phyloP scores from a whole-genome alignment of 2,329 filamentous ascomycete species.

The Cladosporium austrohemisphaericum region DNA sequence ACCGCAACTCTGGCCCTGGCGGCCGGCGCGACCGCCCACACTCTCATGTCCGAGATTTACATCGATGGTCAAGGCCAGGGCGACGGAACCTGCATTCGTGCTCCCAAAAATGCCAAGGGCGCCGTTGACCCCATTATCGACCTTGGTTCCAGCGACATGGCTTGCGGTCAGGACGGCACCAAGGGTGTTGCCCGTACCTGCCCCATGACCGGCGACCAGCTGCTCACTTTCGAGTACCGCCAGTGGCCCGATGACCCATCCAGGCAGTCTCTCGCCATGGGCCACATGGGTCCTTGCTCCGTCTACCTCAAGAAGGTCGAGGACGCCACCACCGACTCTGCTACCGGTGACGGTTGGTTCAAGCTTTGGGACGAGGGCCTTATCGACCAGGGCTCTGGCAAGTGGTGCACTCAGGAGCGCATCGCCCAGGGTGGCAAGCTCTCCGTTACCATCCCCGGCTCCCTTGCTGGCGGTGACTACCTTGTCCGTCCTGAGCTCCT shows the following conservation, averaged over 20 bases:
- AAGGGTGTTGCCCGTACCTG: conserved; percentile 49
- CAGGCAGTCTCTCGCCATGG: conserved; percentile 55
- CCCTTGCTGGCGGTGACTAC: conserved; percentile 63
- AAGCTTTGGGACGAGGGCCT: conserved; percentile 72
- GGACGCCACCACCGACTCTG: conserved; percentile 51
- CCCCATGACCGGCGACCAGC: conserved; percentile 47
- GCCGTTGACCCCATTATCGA: conserved; percentile 57
- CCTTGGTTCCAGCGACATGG: conserved; percentile 60
- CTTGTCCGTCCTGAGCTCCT: conserved; percentile 68
- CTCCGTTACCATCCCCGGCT: conserved; percentile 58
- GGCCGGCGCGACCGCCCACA: conserved; percentile 43
- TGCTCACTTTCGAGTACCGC: conserved; percentile 65
- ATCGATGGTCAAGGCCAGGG: conserved; percentile 57
- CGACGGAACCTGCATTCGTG: conserved; percentile 68
- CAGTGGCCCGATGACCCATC: conserved; percentile 54
- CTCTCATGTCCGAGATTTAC: conserved; percentile 61
- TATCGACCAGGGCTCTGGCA: conserved; percentile 44
- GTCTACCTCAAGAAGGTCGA: conserved; percentile 70
- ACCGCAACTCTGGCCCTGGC: conserved; percentile 17
- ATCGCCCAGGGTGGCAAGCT: conserved; percentile 62
- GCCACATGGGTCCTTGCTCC: conserved; percentile 66
- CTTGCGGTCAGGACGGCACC: conserved; percentile 57
- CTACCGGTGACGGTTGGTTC: conserved; percentile 67
- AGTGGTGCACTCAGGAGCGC: conserved; percentile 70
- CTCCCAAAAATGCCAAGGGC: conserved; percentile 52